phyloP scores from a whole-genome alignment of 441 rosid genomes.

The Iberis amara region DNA sequence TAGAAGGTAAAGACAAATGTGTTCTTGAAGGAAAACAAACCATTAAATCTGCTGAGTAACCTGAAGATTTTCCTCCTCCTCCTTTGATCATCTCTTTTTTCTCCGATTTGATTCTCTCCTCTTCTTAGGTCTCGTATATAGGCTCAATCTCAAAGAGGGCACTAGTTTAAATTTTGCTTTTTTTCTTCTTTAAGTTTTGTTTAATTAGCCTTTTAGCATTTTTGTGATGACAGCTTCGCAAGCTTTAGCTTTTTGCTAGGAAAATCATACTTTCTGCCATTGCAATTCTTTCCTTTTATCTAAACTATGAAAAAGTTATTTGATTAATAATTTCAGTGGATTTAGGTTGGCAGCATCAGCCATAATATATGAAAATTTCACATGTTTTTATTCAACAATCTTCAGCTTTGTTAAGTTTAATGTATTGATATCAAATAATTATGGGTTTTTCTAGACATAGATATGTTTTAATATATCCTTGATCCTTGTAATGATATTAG shows the following conservation, averaged over 20 bases:
- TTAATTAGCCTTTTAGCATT: slow-evolving; percentile 11
- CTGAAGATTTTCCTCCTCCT: slow-evolving; percentile 54
- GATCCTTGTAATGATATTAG: too few species aligned
- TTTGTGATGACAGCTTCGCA: slow-evolving; percentile 25
- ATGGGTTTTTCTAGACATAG: too few species aligned
- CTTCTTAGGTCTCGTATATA: slow-evolving; percentile 14
- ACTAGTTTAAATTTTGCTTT: slow-evolving; percentile 20
- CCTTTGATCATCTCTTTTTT: slow-evolving; percentile 45
- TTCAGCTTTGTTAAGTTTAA: too few species aligned
- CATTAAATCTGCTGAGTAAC: slow-evolving; percentile 65
- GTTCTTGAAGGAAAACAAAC: slow-evolving; percentile 82
- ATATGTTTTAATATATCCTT: too few species aligned
- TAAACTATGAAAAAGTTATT: too few species aligned
- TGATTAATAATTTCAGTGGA: too few species aligned
- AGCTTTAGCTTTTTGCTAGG: slow-evolving; percentile 24
- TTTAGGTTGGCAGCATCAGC: too few species aligned
- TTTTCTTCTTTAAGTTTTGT: slow-evolving; percentile 1
- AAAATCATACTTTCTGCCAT: slow-evolving; percentile 7
- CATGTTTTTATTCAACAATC: too few species aligned
- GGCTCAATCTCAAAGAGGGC: slow-evolving; percentile 12
- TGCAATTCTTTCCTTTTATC: too few species aligned
- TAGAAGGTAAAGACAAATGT: slow-evolving; percentile 58
- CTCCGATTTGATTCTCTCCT: slow-evolving; percentile 12
- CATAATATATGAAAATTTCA: too few species aligned
- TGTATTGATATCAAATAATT: too few species aligned